Evolutionary conservation across 352 stramenopile species (phyloP).

Genomic region (Lagenidium giganteum): DNA sequence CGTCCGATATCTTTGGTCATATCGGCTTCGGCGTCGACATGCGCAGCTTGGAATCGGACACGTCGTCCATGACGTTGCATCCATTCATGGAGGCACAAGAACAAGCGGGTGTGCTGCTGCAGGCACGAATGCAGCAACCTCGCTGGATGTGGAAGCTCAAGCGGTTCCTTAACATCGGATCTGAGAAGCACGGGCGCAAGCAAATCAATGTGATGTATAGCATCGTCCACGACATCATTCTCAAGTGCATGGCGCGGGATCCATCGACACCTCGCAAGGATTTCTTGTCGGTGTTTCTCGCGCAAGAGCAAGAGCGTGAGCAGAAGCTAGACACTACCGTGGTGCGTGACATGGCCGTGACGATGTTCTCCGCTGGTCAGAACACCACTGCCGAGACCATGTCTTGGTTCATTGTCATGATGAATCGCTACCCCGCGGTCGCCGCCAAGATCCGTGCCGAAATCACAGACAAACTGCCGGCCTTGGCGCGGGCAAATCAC

Average conservation of each 20-base stretch:
- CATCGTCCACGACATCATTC: constrained; percentile 45
- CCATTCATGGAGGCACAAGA: too few species aligned
- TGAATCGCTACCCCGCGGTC: constrained; percentile 51
- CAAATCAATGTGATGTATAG: constrained; percentile 33
- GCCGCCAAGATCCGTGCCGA: constrained; percentile 42
- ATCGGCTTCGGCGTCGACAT: constrained; percentile 60
- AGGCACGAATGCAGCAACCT: constrained; percentile 26
- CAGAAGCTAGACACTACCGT: constrained; percentile 26
- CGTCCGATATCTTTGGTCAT: constrained; percentile 47
- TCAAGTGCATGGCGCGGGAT: constrained; percentile 37
- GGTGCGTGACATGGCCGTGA: constrained; percentile 72
- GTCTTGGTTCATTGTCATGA: constrained; percentile 70
- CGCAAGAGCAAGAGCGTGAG: constrained; percentile 11
- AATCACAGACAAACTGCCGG: constrained; percentile 27
- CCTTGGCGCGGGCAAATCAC: too few species aligned
- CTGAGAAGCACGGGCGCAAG: constrained; percentile 31
- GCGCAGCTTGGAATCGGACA: constrained; percentile 4
- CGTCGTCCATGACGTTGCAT: too few species aligned
- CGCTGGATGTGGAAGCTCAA: constrained; percentile 32
- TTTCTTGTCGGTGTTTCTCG: constrained; percentile 13
- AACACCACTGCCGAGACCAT: constrained; percentile 63
- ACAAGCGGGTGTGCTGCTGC: constrained; percentile 17
- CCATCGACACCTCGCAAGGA: background rate
- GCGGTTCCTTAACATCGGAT: constrained; percentile 26
- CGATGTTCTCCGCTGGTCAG: constrained; percentile 62